These are phyloP conservation scores for Gaultheria prostrata DNA, from an alignment of 148 eudicot species.

Conservation along the genomic window DNA sequence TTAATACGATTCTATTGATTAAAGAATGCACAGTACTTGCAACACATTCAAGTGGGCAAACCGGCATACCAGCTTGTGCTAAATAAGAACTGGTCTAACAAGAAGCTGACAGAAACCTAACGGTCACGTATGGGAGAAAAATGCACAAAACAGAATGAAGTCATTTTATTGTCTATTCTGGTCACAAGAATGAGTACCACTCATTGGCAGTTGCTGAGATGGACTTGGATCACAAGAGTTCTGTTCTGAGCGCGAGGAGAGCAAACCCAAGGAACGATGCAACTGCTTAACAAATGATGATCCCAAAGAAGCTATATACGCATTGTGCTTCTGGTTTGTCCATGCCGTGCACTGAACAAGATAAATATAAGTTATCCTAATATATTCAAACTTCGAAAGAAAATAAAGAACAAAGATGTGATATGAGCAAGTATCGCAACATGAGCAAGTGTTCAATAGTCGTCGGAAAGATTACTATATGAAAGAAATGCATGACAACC, in stretches of 20 bases:
- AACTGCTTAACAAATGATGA: constrained; percentile 41
- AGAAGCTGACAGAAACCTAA: no score
- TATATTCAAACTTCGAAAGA: neutral
- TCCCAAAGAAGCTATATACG: constrained; percentile 36
- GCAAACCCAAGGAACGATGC: constrained; percentile 28
- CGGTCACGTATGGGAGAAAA: neutral
- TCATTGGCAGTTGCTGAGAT: neutral
- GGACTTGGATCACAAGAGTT: neutral
- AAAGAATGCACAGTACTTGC: no score
- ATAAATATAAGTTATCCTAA: neutral
- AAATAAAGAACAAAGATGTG: neutral
- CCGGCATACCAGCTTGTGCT: no score
- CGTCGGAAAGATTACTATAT: neutral
- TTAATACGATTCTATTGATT: no score
- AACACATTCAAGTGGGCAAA: no score
- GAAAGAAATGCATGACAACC: neutral
- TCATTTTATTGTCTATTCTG: constrained; percentile 16
- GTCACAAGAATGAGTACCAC: constrained; percentile 10
- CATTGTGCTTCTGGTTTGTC: constrained; percentile 39
- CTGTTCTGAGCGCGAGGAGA: constrained; percentile 12
- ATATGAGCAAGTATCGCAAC: no score
- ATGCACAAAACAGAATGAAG: neutral
- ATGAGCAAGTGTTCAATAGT: neutral
- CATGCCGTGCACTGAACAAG: constrained; percentile 22
- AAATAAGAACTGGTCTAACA: no score